Evolutionary conservation across 2,329 filamentous ascomycete species (phyloP), one percentile per base, ranked within the genome.

Genomic region (Monilinia fructigena): DNA sequence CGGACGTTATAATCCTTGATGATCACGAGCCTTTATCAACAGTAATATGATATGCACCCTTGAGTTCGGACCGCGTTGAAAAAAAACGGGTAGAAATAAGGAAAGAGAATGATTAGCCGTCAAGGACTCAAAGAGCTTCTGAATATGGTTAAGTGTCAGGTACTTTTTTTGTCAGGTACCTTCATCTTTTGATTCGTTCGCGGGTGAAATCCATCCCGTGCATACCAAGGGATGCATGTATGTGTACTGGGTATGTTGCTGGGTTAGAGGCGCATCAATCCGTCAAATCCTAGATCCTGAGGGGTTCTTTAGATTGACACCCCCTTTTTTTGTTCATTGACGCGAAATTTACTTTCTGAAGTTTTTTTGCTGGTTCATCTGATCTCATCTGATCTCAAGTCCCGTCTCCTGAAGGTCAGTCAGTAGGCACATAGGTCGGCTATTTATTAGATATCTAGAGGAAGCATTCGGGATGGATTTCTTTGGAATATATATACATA

Each of bases 221-320:
- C 26, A 35, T 59, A 48, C 31, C 31, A 35, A 35, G 31, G 31
- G 31, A 7, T 35, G 31, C 7, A 35, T 35, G 31, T 35, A 35
- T 8, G 31, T 35, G 31, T 35, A 35, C 31, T 35, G 5, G 31
- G 31, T 35, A 35, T 7, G 31, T 35, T 35, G 31, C 31, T 35
- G 5, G 31, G 31, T 35, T 35, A 35, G 7, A 35, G 48, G 23
- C 23, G 48, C 18, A 28, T 26, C 50, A 40, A 58, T 58, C 40
- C 23, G 55, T 58, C 23, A 28, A 35, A 31, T 20, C 55, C 26
- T 59, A 47, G 31, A 35, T 35, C 31, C 31, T 35, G 35, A 55
- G 28, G 28, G 18, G 38, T 42, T 58, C 18, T n/a, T 60, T 48
- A 60, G 31, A 38, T 60, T 50, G 58, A 50, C 45, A 38, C 58